A percentile compares a stretch with the other conserved stretches of the same genome.
Conservation (phyloP, 2,329 filamentous ascomycete species). For the Fusarium mexicanum region DNA sequence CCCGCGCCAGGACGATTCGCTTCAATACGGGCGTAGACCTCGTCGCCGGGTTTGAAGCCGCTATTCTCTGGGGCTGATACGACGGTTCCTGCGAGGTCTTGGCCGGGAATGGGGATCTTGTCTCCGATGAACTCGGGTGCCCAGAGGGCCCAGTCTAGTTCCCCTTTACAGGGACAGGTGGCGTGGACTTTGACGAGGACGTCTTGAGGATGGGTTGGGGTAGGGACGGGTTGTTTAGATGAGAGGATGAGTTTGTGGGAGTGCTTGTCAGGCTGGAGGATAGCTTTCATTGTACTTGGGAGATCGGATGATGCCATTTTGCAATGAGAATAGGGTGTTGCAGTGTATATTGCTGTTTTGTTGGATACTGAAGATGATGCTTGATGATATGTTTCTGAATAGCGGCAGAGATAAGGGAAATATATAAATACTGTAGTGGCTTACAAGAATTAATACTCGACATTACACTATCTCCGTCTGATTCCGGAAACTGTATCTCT, state of each 20-base stretch:
- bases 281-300: constrained; percentile 22
- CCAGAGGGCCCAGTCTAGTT: constrained; percentile 45
- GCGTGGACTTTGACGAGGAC: constrained; percentile 47
- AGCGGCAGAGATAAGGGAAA: rapidly evolving
- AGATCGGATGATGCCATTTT: constrained; percentile 1
- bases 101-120: constrained; percentile 45
- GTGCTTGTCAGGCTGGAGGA: constrained; percentile 23
- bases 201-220: constrained; percentile 36
- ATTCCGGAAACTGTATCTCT: background rate
- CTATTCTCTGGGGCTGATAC: constrained; percentile 41
- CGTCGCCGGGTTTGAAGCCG: constrained; percentile 31
- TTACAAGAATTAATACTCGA: rapidly evolving
- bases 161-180: constrained; percentile 46
- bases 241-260: constrained; percentile 25
- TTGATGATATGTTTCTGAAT: no score
- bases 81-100: constrained; percentile 53
- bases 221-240: constrained; percentile 22
- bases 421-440: rapidly evolving
- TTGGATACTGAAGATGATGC: background rate
- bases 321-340: rapidly evolving
- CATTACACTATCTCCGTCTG: rapidly evolving
- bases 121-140: constrained; percentile 34
- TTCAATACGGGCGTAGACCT: constrained; percentile 28
- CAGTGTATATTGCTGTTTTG: background rate
- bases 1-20: constrained; percentile 17